These are phyloP conservation scores for Coemansia sp. DNA, from an alignment of 192 early-diverging fungal genomes.

Conservation along the genomic window DNA sequence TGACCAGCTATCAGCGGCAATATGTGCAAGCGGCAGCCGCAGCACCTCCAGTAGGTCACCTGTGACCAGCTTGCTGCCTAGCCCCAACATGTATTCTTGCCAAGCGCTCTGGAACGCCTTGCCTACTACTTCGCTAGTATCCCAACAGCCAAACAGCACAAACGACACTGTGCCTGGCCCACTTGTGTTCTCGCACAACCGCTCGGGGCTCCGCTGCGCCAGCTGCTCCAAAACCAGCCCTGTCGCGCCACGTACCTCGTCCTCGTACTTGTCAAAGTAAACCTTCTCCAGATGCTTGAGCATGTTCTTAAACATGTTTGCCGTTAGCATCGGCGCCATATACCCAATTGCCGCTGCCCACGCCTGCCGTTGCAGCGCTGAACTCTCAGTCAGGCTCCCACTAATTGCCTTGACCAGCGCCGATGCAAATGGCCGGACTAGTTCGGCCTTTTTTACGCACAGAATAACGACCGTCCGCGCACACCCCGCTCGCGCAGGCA, in stretches of 20 bases:
- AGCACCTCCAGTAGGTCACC: slow-evolving; percentile 24
- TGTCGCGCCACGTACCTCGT: slow-evolving; percentile 67
- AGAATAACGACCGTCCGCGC: slow-evolving; percentile 82
- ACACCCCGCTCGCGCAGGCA: slow-evolving; percentile 89
- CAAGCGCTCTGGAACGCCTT: slow-evolving; percentile 37
- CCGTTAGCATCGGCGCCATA: slow-evolving; percentile 61
- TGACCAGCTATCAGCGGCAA: slow-evolving; percentile 34
- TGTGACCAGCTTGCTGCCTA: slow-evolving; percentile 18
- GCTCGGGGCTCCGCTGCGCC: slow-evolving; percentile 28
- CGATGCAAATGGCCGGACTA: slow-evolving; percentile 71
- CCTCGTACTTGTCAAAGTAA: slow-evolving; percentile 76
- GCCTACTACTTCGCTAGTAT: slow-evolving; percentile 13
- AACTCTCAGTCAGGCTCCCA: slow-evolving; percentile 72
- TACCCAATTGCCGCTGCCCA: slow-evolving; percentile 85
- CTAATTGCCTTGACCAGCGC: slow-evolving; percentile 73
- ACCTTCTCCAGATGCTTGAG: slow-evolving; percentile 69
- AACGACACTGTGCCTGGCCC: slow-evolving; percentile 26
- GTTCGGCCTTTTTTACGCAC: slow-evolving; percentile 64
- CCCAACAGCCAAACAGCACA: slow-evolving; percentile 33
- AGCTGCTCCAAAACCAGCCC: slow-evolving; percentile 40
- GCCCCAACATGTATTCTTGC: slow-evolving; percentile 34
- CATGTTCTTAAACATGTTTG: slow-evolving; percentile 62
- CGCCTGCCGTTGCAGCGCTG: slow-evolving; percentile 79
- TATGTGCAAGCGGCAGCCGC: slow-evolving; percentile 16
- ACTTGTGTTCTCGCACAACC: slow-evolving; percentile 18